Conservation (phyloP, 129 eudicot species). For the Flaveria ramosissima region DNA sequence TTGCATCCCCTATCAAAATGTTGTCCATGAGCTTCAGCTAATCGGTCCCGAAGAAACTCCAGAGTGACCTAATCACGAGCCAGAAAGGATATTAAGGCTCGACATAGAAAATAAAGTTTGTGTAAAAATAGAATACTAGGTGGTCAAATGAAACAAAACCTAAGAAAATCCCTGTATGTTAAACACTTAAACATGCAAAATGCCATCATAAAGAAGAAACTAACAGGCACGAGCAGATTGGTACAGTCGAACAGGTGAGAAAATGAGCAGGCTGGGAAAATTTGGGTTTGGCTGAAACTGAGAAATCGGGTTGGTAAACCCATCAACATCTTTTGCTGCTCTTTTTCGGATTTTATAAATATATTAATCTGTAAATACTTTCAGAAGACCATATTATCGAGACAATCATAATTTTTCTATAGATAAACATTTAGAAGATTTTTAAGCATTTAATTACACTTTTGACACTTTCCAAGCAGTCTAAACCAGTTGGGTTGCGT, state of each 20-base stretch:
- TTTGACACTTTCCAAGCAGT: no score
- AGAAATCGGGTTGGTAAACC: not conserved
- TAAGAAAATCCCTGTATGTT: conserved; percentile 14
- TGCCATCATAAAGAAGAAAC: not conserved
- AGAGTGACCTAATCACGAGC: conserved; percentile 55
- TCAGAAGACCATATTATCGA: no score
- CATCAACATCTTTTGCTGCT: not conserved
- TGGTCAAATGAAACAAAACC: not conserved
- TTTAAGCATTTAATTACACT: no score
- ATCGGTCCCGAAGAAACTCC: conserved; percentile 53
- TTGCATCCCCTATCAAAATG: conserved; percentile 88
- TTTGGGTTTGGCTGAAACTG: not conserved
- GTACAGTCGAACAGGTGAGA: not conserved
- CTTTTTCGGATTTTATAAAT: not conserved
- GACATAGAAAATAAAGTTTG: not conserved
- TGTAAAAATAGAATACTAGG: not conserved
- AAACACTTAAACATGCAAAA: conserved; percentile 11
- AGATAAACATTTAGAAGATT: no score
- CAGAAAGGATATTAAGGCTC: not conserved
- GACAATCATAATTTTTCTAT: no score
- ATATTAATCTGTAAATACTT: not conserved
- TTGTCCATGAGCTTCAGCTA: conserved; percentile 81
- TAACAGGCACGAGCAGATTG: not conserved
- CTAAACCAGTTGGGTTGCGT: no score
- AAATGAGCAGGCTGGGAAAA: not conserved